These are phyloP conservation scores for Termitomyces sp. DNA, from an alignment of 768 basidiomycete species.

Conservation along the genomic window DNA sequence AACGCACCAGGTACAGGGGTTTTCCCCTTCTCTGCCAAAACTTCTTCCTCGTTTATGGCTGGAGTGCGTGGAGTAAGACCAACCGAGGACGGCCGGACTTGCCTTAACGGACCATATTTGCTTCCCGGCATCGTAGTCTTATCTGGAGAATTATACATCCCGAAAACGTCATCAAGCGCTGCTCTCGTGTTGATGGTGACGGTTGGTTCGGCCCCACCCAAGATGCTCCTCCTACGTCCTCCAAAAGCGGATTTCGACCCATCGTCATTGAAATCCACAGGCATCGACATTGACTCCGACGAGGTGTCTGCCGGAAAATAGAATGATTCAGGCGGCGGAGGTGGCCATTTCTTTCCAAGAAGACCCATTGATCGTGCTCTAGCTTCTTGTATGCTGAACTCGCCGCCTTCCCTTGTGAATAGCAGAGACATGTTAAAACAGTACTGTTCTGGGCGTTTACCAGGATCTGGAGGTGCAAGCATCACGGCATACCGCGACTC, in stretches of 20 bases:
- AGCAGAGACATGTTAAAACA: constrained; percentile 65
- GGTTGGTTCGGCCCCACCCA: constrained; percentile 62
- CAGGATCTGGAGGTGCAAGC: constrained; percentile 63
- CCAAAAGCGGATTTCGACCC: constrained; percentile 40
- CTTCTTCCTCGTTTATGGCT: constrained; percentile 27
- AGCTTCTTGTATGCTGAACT: constrained; percentile 84
- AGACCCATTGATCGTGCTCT: constrained; percentile 79
- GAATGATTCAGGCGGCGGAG: constrained; percentile 45
- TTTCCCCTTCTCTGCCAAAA: constrained; percentile 27
- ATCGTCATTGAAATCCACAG: constrained; percentile 60
- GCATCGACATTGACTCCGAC: constrained; percentile 30
- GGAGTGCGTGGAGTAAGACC: constrained; percentile 29
- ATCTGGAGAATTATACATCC: constrained; percentile 92
- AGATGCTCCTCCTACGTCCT: constrained; percentile 36
- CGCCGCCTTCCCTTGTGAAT: constrained; percentile 70
- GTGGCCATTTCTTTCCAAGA: constrained; percentile 81
- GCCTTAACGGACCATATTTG: constrained; percentile 69
- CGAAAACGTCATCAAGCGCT: constrained; percentile 90
- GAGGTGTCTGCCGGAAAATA: constrained; percentile 12
- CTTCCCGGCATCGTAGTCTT: constrained; percentile 66
- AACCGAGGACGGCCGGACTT: constrained; percentile 56
- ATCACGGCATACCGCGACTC: constrained; percentile 65
- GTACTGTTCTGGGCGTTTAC: constrained; percentile 67
- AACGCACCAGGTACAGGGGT: constrained; percentile 31
- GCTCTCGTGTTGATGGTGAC: constrained; percentile 97